phyloP scores from a whole-genome alignment of 2,329 filamentous ascomycete genomes.

The Graphium sp. region DNA sequence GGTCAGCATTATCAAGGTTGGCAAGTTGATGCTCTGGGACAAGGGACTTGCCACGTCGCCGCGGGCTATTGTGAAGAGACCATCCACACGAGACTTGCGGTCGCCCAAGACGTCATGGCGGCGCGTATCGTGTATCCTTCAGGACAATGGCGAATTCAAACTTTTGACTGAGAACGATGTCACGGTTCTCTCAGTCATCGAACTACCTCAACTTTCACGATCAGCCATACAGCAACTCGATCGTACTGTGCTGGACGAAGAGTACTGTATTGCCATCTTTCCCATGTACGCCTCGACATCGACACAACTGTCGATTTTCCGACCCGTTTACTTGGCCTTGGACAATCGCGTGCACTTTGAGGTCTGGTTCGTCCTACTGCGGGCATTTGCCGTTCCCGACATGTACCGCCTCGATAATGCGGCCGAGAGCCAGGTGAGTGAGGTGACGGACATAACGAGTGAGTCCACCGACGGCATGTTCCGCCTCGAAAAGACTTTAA shows the following conservation, averaged over 20 bases:
- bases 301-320: constrained; percentile 56
- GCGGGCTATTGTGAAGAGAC: constrained; percentile 35
- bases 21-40: constrained; percentile 83
- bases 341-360: constrained; percentile 86
- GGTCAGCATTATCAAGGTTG: constrained; percentile 81
- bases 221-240: constrained; percentile 85
- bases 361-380: constrained; percentile 86
- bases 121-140: constrained; percentile 77
- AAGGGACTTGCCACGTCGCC: constrained; percentile 44
- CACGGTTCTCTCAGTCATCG: constrained; percentile 63
- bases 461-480: constrained; percentile 31
- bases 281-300: constrained; percentile 73
- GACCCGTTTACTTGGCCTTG: constrained; percentile 78
- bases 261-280: constrained; percentile 90
- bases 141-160: constrained; percentile 90
- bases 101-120: constrained; percentile 54
- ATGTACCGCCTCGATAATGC: constrained; percentile 51
- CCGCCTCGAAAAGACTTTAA: constrained; percentile 43
- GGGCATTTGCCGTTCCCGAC: constrained; percentile 84
- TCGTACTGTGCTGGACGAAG: constrained; percentile 76
- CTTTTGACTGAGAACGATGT: constrained; percentile 77
- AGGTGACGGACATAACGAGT: constrained; percentile 17
- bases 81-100: constrained; percentile 38
- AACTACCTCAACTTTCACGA: constrained; percentile 74
- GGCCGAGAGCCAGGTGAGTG: constrained; percentile 19